Conservation (phyloP, 2,329 filamentous ascomycete species). For the Aureobasidium sp. region DNA sequence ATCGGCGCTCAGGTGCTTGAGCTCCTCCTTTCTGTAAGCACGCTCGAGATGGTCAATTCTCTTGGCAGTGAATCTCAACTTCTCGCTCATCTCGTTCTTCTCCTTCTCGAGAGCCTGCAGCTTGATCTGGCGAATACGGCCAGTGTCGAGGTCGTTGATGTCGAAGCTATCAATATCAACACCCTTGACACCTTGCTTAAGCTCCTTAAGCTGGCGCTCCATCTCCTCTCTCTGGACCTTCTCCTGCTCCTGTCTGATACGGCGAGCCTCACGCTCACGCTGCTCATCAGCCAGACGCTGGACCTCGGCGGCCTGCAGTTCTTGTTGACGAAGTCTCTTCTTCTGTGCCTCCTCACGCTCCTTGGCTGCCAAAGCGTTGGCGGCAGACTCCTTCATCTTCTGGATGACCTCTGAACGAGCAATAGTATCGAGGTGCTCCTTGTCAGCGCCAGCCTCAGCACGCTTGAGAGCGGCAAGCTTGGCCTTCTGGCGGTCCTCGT, state of each 20-base stretch:
- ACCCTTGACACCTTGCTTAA: constrained; percentile 78
- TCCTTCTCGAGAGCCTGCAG: constrained; percentile 92
- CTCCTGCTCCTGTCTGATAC: constrained; percentile 77
- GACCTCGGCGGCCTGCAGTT: constrained; percentile 82
- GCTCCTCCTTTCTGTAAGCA: constrained; percentile 90
- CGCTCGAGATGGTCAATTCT: constrained; percentile 95
- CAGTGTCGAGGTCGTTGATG: constrained; percentile 53
- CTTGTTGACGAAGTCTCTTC: constrained; percentile 78
- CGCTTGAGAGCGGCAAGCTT: constrained; percentile 72
- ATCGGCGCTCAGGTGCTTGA: constrained; percentile 81
- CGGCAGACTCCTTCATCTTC: constrained; percentile 94
- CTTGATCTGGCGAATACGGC: constrained; percentile 83
- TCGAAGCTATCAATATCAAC: constrained; percentile 85
- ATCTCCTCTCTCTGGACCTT: constrained; percentile 48
- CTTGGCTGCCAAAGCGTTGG: constrained; percentile 75
- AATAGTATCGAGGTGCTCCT: constrained; percentile 81
- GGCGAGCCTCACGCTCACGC: constrained; percentile 78
- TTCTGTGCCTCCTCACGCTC: constrained; percentile 88
- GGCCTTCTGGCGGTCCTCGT: constrained; percentile 67
- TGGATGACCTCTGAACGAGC: constrained; percentile 85
- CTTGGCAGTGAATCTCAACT: constrained; percentile 84
- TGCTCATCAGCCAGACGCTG: constrained; percentile 87
- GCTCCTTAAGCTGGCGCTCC: constrained; percentile 87
- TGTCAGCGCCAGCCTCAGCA: constrained; percentile 77
- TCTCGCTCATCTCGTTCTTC: constrained; percentile 92